phyloP scores from a whole-genome alignment of 352 stramenopile species.

The Aphanomyces stellatus region DNA sequence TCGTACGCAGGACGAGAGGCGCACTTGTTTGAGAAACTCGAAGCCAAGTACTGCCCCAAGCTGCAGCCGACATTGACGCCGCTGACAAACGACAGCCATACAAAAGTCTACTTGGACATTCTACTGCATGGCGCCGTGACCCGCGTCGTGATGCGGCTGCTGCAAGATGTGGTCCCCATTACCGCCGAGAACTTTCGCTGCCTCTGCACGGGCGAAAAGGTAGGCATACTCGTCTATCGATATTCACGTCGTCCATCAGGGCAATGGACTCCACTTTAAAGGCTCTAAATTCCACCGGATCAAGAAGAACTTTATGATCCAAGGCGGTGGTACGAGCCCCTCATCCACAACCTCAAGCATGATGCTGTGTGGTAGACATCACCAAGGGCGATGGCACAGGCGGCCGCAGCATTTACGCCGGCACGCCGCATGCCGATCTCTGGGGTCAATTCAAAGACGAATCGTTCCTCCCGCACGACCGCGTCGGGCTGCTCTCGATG shows the following conservation, averaged over 20 bases:
- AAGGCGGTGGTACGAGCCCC: conserved; percentile 65
- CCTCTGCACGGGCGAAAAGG: conserved; percentile 20
- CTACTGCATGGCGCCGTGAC: not conserved
- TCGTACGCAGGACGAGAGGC: not conserved
- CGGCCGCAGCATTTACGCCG: conserved; percentile 85
- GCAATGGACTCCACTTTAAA: conserved; percentile 77
- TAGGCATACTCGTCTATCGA: not conserved
- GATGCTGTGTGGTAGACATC: conserved; percentile 10
- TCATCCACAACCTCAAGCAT: too few relatives aligned
- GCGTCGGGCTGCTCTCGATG: conserved; percentile 84
- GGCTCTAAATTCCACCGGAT: conserved; percentile 86
- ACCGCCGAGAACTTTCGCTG: conserved; percentile 20
- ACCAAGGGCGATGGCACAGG: conserved; percentile 60
- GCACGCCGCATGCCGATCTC: conserved; percentile 26
- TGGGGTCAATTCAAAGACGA: conserved; percentile 81
- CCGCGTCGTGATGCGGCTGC: conserved; percentile 15
- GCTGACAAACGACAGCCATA: conserved; percentile 6
- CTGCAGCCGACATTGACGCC: not conserved
- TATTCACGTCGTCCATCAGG: not conserved
- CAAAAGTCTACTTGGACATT: conserved; percentile 17
- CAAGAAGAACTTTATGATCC: conserved; percentile 91
- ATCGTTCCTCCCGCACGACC: conserved; percentile 82
- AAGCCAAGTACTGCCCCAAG: conserved; percentile 9
- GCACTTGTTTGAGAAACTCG: conserved; percentile 5
- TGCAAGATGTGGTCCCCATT: conserved; percentile 9